Conservation (phyloP, 2,329 filamentous ascomycete genomes). For the Fonsecaea monophora region DNA sequence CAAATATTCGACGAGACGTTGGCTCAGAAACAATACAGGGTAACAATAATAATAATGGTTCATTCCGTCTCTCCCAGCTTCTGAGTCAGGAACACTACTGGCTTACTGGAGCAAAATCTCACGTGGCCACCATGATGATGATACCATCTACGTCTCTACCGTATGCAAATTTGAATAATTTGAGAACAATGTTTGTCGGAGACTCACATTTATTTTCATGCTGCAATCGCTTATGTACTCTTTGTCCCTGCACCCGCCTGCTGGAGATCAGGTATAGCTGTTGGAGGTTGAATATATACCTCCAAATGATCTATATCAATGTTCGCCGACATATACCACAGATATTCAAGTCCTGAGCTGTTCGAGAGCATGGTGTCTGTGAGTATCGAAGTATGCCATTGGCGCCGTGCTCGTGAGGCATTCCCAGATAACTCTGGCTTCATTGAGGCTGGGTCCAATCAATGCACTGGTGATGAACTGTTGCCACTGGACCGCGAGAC, state of each 20-base stretch:
- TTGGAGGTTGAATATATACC: neutral
- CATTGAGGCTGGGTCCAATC: no score
- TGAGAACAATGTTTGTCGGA: neutral
- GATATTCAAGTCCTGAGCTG: no score
- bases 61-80: neutral
- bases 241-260: neutral
- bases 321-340: no score
- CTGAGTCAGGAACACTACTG: neutral
- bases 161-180: neutral
- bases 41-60: no score
- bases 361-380: no score
- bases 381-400: no score
- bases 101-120: constrained; percentile 1
- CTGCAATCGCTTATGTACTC: neutral
- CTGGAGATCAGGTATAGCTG: neutral
- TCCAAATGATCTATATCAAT: no score
- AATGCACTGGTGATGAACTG: no score
- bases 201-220: neutral
- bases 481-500: no score
- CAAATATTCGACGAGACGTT: neutral
- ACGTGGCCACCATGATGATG: neutral
- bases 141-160: neutral
- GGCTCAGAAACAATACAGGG: neutral
- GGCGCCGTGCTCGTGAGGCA: no score
- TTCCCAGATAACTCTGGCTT: no score